These are phyloP conservation scores for Fusarium tricinctum DNA, from an alignment of 2,329 filamentous ascomycete genomes.

Conservation along the genomic window DNA sequence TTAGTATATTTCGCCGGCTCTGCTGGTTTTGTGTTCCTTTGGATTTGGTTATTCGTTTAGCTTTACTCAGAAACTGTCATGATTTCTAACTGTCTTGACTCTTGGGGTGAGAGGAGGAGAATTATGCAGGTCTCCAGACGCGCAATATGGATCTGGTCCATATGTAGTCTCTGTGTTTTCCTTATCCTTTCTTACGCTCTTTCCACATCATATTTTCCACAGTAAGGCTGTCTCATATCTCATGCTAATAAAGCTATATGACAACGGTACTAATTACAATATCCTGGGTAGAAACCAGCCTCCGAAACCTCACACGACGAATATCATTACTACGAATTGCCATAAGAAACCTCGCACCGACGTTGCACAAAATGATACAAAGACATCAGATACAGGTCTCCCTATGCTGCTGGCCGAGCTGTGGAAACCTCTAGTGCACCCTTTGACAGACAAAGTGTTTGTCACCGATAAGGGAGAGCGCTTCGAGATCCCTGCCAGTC, in stretches of 20 bases:
- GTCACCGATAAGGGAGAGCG: constrained; percentile 25
- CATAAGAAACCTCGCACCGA: background rate
- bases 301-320: background rate
- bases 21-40: too few relatives aligned
- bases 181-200: background rate
- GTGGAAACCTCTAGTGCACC: constrained; percentile 26
- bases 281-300: background rate
- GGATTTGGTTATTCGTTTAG: too few relatives aligned
- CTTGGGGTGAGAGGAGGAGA: background rate
- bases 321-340: background rate
- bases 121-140: background rate
- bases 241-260: too few relatives aligned
- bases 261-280: background rate
- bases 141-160: background rate
- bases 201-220: background rate
- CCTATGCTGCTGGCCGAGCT: constrained; percentile 7
- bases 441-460: constrained; percentile 10
- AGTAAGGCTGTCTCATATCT: background rate
- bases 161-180: background rate
- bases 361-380: background rate
- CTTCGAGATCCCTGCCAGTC: constrained; percentile 5
- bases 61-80: background rate
- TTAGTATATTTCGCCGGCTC: background rate
- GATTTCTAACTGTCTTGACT: background rate
- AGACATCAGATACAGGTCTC: background rate